Conservation (phyloP, 129 eudicot genomes). For the Erigeron canadensis region DNA sequence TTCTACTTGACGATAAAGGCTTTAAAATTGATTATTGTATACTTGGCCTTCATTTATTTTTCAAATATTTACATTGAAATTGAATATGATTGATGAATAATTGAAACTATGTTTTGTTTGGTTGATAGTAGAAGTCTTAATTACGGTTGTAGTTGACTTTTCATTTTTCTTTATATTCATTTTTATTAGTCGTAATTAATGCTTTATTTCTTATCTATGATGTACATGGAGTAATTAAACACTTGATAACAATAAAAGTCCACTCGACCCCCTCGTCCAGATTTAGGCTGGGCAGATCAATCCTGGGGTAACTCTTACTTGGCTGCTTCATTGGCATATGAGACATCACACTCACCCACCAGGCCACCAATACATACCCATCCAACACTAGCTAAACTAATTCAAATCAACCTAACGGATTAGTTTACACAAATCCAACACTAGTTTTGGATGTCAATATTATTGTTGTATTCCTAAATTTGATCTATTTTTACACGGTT, state of each 20-base stretch:
- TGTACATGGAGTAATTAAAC: background rate
- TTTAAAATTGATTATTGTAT: background rate
- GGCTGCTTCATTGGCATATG: background rate
- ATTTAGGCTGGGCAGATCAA: slow-evolving; percentile 8
- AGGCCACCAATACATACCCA: background rate
- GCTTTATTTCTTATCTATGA: no score
- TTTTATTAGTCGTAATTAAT: no score
- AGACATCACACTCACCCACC: background rate
- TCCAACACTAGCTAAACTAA: slow-evolving; percentile 1
- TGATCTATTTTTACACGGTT: no score
- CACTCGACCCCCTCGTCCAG: background rate
- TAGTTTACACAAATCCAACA: no score
- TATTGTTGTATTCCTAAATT: no score
- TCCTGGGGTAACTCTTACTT: slow-evolving; percentile 8
- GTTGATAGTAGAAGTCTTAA: background rate
- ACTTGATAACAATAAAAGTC: background rate
- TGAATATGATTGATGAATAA: background rate
- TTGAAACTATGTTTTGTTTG: background rate
- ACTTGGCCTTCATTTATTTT: background rate
- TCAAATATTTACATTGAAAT: no score
- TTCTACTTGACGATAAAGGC: no score
- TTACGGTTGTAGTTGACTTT: background rate
- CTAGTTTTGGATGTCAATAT: no score
- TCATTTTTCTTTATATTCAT: no score
- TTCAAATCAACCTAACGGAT: no score